Conservation (phyloP, 2,329 filamentous ascomycete genomes). For the Trichophyton rubrum region DNA sequence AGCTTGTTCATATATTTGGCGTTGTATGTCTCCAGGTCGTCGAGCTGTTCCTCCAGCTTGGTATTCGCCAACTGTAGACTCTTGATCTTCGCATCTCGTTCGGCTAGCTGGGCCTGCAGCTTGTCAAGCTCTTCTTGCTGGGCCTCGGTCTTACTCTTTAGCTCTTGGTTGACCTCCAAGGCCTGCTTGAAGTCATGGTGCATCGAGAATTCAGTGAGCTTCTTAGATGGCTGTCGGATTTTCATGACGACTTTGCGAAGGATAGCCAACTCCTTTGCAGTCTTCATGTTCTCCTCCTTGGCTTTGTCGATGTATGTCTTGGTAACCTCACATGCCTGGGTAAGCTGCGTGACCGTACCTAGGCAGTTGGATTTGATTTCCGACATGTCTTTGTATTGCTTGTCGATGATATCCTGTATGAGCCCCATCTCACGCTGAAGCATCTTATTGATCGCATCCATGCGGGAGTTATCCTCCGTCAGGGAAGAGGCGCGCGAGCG, state of each 20-base stretch:
- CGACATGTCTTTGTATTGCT: background rate
- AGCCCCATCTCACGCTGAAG: background rate
- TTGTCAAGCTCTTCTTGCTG: background rate
- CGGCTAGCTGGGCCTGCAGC: background rate
- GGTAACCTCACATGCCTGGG: background rate
- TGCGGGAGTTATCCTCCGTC: background rate
- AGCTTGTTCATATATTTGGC: background rate
- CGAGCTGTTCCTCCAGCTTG: background rate
- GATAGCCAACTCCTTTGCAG: constrained; percentile 1
- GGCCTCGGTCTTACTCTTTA: background rate
- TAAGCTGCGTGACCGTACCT: background rate
- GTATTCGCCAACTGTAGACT: background rate
- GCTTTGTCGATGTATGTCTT: background rate
- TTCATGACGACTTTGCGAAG: constrained; percentile 3
- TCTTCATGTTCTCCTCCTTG: constrained; percentile 1
- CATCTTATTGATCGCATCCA: background rate
- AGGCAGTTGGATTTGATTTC: background rate
- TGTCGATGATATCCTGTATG: constrained; percentile 3
- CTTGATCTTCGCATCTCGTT: background rate
- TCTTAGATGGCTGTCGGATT: background rate
- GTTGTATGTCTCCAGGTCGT: background rate
- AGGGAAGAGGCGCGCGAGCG: background rate
- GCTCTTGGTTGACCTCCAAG: background rate
- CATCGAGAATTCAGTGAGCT: background rate
- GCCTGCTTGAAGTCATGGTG: constrained; percentile 1